Evolutionary conservation across 208 protist species (phyloP).

Genomic region (Trypanosomatidae sp.): DNA sequence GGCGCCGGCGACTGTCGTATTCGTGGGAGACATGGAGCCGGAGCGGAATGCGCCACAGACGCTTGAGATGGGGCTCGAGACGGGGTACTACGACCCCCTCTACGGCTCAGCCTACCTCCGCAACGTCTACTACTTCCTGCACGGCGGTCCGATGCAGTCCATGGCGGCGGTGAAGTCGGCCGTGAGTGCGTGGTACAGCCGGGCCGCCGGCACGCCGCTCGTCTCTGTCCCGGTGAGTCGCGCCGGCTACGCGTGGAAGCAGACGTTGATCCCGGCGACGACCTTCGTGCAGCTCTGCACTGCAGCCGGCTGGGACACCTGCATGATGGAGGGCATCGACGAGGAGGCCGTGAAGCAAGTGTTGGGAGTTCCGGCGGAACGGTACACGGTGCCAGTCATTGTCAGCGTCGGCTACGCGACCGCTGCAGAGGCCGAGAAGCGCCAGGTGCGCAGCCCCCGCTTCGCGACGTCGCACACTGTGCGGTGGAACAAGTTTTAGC

Average conservation of each 20-base stretch:
- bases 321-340: constrained; percentile 88
- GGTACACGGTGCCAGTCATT: constrained; percentile 79
- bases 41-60: constrained; percentile 61
- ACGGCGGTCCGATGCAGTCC: constrained; percentile 53
- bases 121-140: constrained; percentile 72
- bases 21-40: constrained; percentile 70
- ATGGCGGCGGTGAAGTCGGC: constrained; percentile 57
- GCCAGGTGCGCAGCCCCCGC: constrained; percentile 36
- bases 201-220: constrained; percentile 46
- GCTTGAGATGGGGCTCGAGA: constrained; percentile 65
- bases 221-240: constrained; percentile 65
- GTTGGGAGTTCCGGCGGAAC: constrained; percentile 57
- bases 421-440: constrained; percentile 13
- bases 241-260: constrained; percentile 88
- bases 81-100: constrained; percentile 42
- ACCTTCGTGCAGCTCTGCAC: constrained; percentile 73
- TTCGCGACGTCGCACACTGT: constrained; percentile 52
- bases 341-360: constrained; percentile 66
- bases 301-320: constrained; percentile 63
- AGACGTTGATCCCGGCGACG: constrained; percentile 82
- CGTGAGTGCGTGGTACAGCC: constrained; percentile 59
- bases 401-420: constrained; percentile 73
- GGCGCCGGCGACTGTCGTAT: constrained; percentile 72
- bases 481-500: constrained; percentile 62
- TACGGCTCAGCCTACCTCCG: constrained; percentile 61